phyloP scores from a whole-genome alignment of 345 rosid species.

The Lumnitzera littorea region DNA sequence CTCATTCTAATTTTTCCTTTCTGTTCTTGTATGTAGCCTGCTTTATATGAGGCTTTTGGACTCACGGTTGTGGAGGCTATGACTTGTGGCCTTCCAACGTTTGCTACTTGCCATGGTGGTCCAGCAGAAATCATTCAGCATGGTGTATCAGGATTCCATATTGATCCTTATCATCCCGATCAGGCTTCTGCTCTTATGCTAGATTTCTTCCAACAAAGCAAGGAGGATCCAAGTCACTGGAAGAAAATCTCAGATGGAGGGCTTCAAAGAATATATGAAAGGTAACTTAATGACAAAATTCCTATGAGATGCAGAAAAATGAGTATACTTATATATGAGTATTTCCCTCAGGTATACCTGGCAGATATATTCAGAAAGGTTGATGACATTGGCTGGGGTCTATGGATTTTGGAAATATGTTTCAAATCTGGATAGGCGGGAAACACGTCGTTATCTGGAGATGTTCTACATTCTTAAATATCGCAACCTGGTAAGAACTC shows the following conservation, averaged over 20 bases:
- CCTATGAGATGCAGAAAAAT: no score
- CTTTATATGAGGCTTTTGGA: constrained; percentile 37
- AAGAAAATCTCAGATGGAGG: constrained; percentile 5
- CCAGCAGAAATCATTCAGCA: constrained; percentile 40
- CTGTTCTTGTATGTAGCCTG: constrained; percentile 16
- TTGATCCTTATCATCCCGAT: constrained; percentile 10
- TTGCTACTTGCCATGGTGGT: constrained; percentile 37
- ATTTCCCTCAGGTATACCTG: constrained; percentile 34
- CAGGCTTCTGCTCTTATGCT: constrained; percentile 8
- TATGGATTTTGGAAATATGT: constrained; percentile 61
- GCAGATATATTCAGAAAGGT: constrained; percentile 54
- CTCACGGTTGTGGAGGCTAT: constrained; percentile 37
- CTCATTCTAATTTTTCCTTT: no score
- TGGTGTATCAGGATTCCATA: constrained; percentile 33
- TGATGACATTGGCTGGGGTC: constrained; percentile 44
- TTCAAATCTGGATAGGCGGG: constrained; percentile 48
- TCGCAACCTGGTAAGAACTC: constrained; percentile 38
- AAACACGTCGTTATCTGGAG: constrained; percentile 46
- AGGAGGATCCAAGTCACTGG: constrained; percentile 5
- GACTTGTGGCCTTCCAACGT: constrained; percentile 39
- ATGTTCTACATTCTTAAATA: constrained; percentile 55
- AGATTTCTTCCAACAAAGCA: constrained; percentile 1
- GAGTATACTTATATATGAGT: no score
- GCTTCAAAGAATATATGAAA: constrained; percentile 1
- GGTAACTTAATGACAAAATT: background rate